Conservation (phyloP, 208 protist genomes). For the Acanthamoeba lenticulata region DNA sequence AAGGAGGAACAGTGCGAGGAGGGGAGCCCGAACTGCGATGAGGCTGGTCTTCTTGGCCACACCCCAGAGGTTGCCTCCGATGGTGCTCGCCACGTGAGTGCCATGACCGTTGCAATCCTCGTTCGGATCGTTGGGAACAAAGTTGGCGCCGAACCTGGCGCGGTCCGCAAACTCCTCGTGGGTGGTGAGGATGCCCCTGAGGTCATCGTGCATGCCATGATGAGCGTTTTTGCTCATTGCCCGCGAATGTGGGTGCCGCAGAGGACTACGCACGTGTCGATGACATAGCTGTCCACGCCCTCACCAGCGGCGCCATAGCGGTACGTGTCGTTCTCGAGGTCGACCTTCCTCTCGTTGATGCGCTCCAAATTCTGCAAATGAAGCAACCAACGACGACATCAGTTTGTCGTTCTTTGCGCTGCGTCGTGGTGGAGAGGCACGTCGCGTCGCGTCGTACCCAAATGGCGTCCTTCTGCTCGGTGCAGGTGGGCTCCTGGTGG, state of each 20-base stretch:
- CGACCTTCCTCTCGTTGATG: not conserved
- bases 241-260: too few relatives aligned
- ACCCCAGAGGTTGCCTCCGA: slow-evolving; percentile 28
- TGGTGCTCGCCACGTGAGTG: slow-evolving; percentile 66
- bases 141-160: slow-evolving; percentile 52
- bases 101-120: slow-evolving; percentile 71
- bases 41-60: slow-evolving; percentile 55
- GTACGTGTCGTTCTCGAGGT: slow-evolving; percentile 5
- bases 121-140: not conserved
- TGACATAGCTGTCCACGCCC: slow-evolving; percentile 56
- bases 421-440: not conserved
- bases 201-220: not conserved
- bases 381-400: too few relatives aligned
- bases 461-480: not conserved
- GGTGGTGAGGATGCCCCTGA: not conserved
- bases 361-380: slow-evolving; percentile 22
- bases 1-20: too few relatives aligned
- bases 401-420: too few relatives aligned
- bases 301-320: not conserved
- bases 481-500: not conserved
- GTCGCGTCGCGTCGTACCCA: not conserved
- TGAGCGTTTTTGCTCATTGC: too few relatives aligned
- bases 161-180: slow-evolving; percentile 49
- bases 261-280: slow-evolving; percentile 54
- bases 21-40: slow-evolving; percentile 49